Conservation (phyloP, 2,329 filamentous ascomycete genomes). For the Alternaria sp. region DNA sequence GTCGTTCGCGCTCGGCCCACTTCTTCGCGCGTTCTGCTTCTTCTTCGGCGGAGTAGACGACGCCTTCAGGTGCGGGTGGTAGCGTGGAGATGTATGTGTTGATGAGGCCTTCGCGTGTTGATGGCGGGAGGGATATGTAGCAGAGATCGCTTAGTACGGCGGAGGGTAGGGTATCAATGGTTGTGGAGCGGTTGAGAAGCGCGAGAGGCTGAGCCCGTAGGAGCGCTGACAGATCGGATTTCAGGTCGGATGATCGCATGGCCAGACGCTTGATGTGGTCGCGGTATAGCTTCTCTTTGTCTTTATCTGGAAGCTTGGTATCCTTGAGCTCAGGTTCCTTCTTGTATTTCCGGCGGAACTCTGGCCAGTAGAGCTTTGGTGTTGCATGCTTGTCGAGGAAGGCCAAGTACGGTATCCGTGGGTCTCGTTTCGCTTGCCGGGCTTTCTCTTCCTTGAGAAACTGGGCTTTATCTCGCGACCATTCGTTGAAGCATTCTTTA, state of each 20-base stretch:
- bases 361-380: conserved; percentile 94
- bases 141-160: conserved; percentile 70
- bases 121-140: conserved; percentile 70
- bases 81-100: conserved; percentile 71
- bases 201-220: conserved; percentile 67
- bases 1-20: conserved; percentile 47
- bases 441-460: conserved; percentile 74
- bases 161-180: conserved; percentile 64
- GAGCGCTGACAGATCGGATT: conserved; percentile 71
- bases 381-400: conserved; percentile 84
- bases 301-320: conserved; percentile 64
- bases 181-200: conserved; percentile 65
- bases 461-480: conserved; percentile 79
- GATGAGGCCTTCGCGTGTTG: conserved; percentile 68
- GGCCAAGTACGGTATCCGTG: conserved; percentile 78
- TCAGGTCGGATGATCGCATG: conserved; percentile 68
- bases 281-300: conserved; percentile 79
- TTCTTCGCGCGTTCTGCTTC: conserved; percentile 56
- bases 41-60: conserved; percentile 54
- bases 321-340: conserved; percentile 83
- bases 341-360: conserved; percentile 90
- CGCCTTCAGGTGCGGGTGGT: conserved; percentile 61
- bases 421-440: conserved; percentile 80
- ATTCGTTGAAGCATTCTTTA: conserved; percentile 82
- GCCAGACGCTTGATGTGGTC: conserved; percentile 73